These are phyloP conservation scores for Kockiozyma suomiensis DNA, from an alignment of 805 yeast genomes.

Conservation along the genomic window DNA sequence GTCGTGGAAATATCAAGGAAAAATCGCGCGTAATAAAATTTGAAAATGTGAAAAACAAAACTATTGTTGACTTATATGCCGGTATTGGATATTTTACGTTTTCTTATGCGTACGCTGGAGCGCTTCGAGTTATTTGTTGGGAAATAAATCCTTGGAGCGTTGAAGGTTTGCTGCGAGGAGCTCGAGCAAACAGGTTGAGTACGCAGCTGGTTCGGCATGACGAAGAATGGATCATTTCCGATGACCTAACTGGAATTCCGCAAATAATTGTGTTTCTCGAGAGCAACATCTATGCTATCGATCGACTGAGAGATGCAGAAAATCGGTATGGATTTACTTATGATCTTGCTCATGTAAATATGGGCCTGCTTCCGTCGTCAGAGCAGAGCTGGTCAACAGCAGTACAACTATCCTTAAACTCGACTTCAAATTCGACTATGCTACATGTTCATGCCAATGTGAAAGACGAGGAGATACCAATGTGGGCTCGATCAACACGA, in stretches of 20 bases:
- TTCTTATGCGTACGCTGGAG: slow-evolving; percentile 60
- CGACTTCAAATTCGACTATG: slow-evolving; percentile 17
- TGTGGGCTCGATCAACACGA: slow-evolving; percentile 39
- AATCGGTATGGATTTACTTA: slow-evolving; percentile 16
- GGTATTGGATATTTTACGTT: slow-evolving; percentile 87
- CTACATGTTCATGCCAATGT: slow-evolving; percentile 80
- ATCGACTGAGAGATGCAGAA: slow-evolving; percentile 42
- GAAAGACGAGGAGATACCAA: slow-evolving; percentile 47
- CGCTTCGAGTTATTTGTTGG: slow-evolving; percentile 67
- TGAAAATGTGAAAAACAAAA: slow-evolving; percentile 44
- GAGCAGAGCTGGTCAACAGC: slow-evolving; percentile 62
- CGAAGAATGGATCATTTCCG: slow-evolving; percentile 43
- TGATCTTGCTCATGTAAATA: slow-evolving; percentile 61
- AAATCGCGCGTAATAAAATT: slow-evolving; percentile 63
- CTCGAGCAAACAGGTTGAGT: slow-evolving; percentile 49
- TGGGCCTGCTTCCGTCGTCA: slow-evolving; percentile 79
- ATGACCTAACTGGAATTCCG: slow-evolving; percentile 22
- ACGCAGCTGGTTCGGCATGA: slow-evolving; percentile 44
- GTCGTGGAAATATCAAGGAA: slow-evolving; percentile 83
- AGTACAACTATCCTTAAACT: slow-evolving; percentile 28
- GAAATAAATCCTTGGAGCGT: slow-evolving; percentile 85
- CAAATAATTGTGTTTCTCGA: slow-evolving; percentile 61
- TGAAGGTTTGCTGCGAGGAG: slow-evolving; percentile 66
- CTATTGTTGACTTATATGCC: slow-evolving; percentile 70
- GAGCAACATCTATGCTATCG: slow-evolving; percentile 56